Percentiles rank a stretch among this genome's conserved stretches.
Evolutionary conservation across 2,329 filamentous ascomycete species (phyloP).

Genomic region (Microthyrium microscopicum): DNA sequence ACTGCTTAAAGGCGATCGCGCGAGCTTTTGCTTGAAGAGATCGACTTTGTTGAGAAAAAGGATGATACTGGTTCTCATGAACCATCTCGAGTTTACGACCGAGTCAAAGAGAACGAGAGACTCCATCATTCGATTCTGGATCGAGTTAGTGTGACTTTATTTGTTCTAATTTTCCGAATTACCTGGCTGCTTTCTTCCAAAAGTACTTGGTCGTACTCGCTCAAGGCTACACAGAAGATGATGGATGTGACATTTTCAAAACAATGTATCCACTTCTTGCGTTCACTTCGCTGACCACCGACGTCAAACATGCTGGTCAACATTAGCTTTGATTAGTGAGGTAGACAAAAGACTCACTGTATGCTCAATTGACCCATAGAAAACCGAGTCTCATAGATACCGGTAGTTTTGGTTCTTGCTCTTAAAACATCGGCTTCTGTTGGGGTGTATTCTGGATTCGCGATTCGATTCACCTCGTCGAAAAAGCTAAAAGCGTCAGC

Average conservation of each 20-base stretch:
- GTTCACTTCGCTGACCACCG: slow-evolving; percentile 86
- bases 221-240: slow-evolving; percentile 95
- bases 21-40: slow-evolving; percentile 89
- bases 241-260: slow-evolving; percentile 99
- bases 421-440: slow-evolving; percentile 89
- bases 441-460: slow-evolving; percentile 70
- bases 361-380: slow-evolving; percentile 98
- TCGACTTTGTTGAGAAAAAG: slow-evolving; percentile 98
- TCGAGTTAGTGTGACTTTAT: slow-evolving; percentile 11
- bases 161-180: slow-evolving; percentile 16
- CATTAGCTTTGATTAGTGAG: slow-evolving; percentile 8
- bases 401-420: slow-evolving; percentile 93
- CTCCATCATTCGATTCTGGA: slow-evolving; percentile 98
- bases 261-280: slow-evolving; percentile 99
- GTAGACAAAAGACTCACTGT: slow-evolving; percentile 51
- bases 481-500: slow-evolving; percentile 57
- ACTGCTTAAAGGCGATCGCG: slow-evolving; percentile 73
- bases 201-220: slow-evolving; percentile 95
- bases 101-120: slow-evolving; percentile 92
- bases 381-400: slow-evolving; percentile 97
- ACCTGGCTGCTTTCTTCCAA: slow-evolving; percentile 96
- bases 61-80: slow-evolving; percentile 97
- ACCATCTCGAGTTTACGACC: slow-evolving; percentile 97
- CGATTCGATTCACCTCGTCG: slow-evolving; percentile 76
- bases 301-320: slow-evolving; percentile 90